phyloP scores from a whole-genome alignment of 345 rosid species.

The Populus nigra region DNA sequence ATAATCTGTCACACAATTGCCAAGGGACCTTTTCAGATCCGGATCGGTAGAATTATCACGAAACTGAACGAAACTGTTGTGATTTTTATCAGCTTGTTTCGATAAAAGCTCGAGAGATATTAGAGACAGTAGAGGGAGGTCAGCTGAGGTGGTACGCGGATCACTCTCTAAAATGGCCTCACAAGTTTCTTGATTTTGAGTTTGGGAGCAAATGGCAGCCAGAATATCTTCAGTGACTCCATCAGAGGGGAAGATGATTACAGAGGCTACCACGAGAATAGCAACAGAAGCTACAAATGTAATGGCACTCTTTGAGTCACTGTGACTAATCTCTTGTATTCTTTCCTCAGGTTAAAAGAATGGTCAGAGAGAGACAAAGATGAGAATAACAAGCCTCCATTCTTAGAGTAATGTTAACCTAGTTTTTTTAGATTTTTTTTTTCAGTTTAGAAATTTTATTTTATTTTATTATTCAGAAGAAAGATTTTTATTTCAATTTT shows the following conservation, averaged over 20 bases:
- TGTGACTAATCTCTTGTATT: too few species aligned
- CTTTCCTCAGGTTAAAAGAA: too few species aligned
- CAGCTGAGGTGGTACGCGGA: slow-evolving; percentile 19
- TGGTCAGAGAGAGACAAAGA: too few species aligned
- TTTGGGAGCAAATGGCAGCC: slow-evolving; percentile 24
- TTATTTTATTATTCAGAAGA: too few species aligned
- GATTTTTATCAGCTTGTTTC: not conserved
- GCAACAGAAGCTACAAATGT: too few species aligned
- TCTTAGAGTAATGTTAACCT: too few species aligned
- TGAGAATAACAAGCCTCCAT: too few species aligned
- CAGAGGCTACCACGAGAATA: not conserved
- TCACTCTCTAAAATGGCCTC: slow-evolving; percentile 11
- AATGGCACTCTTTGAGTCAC: not conserved
- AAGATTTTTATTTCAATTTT: too few species aligned
- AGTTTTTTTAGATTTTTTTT: too few species aligned
- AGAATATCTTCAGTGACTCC: slow-evolving; percentile 16
- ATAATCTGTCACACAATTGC: slow-evolving; percentile 14
- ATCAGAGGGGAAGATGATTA: not conserved
- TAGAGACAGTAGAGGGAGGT: slow-evolving; percentile 25
- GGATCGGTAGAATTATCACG: not conserved
- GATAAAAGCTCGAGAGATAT: slow-evolving; percentile 19
- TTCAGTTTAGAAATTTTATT: too few species aligned
- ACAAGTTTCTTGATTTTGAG: slow-evolving; percentile 26
- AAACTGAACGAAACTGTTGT: not conserved
- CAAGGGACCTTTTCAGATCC: not conserved